phyloP scores from a whole-genome alignment of 1,284 basidiomycete species.

The Earliella scabrosa region DNA sequence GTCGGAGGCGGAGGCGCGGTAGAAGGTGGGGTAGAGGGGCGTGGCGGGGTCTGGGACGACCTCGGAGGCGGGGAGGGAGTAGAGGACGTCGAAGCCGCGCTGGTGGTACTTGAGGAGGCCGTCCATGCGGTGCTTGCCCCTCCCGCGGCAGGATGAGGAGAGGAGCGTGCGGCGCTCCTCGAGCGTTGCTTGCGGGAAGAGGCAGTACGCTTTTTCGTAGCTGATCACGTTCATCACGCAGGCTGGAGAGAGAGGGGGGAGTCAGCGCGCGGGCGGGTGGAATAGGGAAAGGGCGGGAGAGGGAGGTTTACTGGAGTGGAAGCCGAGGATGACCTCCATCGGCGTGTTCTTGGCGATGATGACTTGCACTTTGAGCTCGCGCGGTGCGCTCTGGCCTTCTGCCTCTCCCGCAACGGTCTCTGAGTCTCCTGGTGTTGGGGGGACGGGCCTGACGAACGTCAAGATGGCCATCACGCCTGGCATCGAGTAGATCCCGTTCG shows the following conservation, averaged over 20 bases:
- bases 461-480: conserved; percentile 19
- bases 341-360: conserved; percentile 22
- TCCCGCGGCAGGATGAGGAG: conserved; percentile 16
- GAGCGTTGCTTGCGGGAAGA: conserved; percentile 36
- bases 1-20: neutral
- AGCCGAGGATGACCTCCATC: conserved; percentile 32
- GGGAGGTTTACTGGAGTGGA: conserved; percentile 48
- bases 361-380: conserved; percentile 23
- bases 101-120: conserved; percentile 30
- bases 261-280: neutral
- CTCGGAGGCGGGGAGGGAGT: conserved; percentile 7
- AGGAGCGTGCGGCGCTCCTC: conserved; percentile 27
- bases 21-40: neutral
- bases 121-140: neutral
- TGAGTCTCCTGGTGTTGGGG: no score
- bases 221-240: conserved; percentile 51
- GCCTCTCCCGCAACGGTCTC: neutral
- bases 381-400: neutral
- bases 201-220: conserved; percentile 28
- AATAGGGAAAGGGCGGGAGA: neutral
- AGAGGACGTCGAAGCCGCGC: conserved; percentile 29
- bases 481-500: conserved; percentile 18
- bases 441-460: conserved; percentile 19
- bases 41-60: conserved; percentile 7
- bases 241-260: conserved; percentile 34